Evolutionary conservation across 192 early-diverging fungal genomes (phyloP).

Genomic region (Backusella circina): DNA sequence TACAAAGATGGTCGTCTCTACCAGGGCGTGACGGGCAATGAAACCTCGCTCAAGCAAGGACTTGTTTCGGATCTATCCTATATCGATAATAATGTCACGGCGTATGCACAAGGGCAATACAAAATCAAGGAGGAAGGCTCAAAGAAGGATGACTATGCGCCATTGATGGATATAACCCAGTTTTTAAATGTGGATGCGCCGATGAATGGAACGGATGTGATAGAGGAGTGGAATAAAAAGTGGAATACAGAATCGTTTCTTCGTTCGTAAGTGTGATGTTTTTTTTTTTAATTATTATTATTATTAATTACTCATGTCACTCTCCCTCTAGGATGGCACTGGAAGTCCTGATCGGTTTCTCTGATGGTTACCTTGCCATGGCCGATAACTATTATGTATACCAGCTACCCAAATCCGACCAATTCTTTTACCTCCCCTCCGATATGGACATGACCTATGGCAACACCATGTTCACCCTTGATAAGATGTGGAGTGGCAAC

Average conservation of each 20-base stretch:
- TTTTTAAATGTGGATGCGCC: constrained; percentile 15
- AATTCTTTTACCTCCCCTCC: constrained; percentile 9
- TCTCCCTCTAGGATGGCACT: constrained; percentile 2
- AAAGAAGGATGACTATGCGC: neutral
- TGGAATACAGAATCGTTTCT: constrained; percentile 9
- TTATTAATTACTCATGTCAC: neutral
- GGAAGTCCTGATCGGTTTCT: constrained; percentile 8
- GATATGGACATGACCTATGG: constrained; percentile 22
- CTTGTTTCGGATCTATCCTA: constrained; percentile 5
- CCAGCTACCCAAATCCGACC: neutral
- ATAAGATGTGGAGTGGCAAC: neutral
- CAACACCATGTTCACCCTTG: neutral
- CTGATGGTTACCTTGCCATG: constrained; percentile 15
- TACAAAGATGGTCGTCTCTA: constrained; percentile 14
- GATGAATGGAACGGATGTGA: neutral
- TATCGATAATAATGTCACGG: neutral
- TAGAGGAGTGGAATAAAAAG: neutral
- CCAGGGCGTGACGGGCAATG: neutral
- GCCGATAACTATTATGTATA: constrained; percentile 21
- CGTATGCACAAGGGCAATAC: constrained; percentile 4
- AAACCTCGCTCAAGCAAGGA: neutral
- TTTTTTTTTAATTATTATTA: neutral
- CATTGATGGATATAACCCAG: constrained; percentile 3
- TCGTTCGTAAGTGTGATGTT: constrained; percentile 4
- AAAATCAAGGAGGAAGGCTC: neutral